These are phyloP conservation scores for Irpex sp. DNA, from an alignment of 1,284 basidiomycete species.

Conservation along the genomic window DNA sequence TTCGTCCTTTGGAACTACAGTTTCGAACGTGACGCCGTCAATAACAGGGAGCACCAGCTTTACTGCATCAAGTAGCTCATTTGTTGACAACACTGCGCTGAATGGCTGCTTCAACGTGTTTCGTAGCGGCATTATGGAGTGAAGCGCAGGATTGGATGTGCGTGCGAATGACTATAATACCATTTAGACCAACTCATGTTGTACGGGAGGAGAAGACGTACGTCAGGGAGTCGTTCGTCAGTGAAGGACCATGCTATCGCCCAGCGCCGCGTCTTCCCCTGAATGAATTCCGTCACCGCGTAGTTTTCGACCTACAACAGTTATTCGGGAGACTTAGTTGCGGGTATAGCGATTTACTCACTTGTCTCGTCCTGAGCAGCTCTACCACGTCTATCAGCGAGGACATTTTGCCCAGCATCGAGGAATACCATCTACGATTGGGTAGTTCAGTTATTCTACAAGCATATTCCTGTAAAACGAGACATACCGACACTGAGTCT, in stretches of 20 bases:
- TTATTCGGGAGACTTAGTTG: not conserved
- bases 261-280: slow-evolving; percentile 88
- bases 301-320: slow-evolving; percentile 76
- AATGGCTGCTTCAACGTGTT: slow-evolving; percentile 47
- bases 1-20: slow-evolving; percentile 2
- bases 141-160: slow-evolving; percentile 39
- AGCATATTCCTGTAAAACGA: not conserved
- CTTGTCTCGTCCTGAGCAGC: slow-evolving; percentile 48
- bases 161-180: slow-evolving; percentile 44
- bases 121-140: slow-evolving; percentile 49
- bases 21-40: slow-evolving; percentile 25
- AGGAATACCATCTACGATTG: slow-evolving; percentile 80
- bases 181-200: slow-evolving; percentile 10
- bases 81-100: slow-evolving; percentile 17
- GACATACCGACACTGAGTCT: slow-evolving; percentile 49
- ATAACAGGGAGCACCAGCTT: slow-evolving; percentile 31
- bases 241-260: slow-evolving; percentile 82
- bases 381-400: slow-evolving; percentile 65
- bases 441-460: not conserved
- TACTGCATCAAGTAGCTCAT: slow-evolving; percentile 21
- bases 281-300: slow-evolving; percentile 76
- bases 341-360: slow-evolving; percentile 25
- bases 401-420: slow-evolving; percentile 84
- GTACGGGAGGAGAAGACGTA: slow-evolving; percentile 37
- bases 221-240: slow-evolving; percentile 68